A percentile compares a stretch with the other conserved stretches of the same genome.
Evolutionary conservation across 106 monocot genomes (phyloP).

Genomic region (Phalaenopsis equestris): DNA sequence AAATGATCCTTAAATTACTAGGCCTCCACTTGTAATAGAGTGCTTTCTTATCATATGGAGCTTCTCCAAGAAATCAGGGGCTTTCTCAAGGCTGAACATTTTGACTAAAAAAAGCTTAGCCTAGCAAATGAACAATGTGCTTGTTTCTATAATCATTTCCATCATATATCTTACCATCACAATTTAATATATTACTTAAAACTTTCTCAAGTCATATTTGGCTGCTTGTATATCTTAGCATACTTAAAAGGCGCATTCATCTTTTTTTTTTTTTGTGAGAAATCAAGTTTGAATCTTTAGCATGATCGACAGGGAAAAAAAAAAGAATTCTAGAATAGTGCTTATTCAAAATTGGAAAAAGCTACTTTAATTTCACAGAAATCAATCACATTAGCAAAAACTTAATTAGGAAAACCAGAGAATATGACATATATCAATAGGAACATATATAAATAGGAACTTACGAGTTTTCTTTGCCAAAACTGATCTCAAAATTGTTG

Average conservation of each 20-base stretch:
- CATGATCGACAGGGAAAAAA: background rate
- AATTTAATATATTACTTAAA: background rate
- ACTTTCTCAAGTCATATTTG: background rate
- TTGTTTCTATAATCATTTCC: no score
- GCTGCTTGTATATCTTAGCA: background rate
- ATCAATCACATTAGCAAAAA: background rate
- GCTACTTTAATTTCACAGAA: background rate
- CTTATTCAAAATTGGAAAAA: background rate
- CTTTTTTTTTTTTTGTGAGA: background rate
- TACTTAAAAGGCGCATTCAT: background rate
- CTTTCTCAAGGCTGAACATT: no score
- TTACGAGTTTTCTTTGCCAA: constrained; percentile 46
- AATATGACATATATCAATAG: background rate
- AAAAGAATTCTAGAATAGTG: background rate
- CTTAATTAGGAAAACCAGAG: background rate
- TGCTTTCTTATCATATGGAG: no score
- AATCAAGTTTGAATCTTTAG: background rate
- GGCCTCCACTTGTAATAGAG: no score
- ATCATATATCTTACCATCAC: no score
- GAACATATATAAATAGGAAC: constrained; percentile 13
- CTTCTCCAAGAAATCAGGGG: no score
- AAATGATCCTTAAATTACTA: no score
- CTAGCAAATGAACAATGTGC: no score
- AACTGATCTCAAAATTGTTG: constrained; percentile 23
- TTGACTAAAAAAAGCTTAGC: no score